Base-by-base conservation (phyloP, 768 basidiomycete genomes). In the Panaeolus papilionaceus region DNA sequence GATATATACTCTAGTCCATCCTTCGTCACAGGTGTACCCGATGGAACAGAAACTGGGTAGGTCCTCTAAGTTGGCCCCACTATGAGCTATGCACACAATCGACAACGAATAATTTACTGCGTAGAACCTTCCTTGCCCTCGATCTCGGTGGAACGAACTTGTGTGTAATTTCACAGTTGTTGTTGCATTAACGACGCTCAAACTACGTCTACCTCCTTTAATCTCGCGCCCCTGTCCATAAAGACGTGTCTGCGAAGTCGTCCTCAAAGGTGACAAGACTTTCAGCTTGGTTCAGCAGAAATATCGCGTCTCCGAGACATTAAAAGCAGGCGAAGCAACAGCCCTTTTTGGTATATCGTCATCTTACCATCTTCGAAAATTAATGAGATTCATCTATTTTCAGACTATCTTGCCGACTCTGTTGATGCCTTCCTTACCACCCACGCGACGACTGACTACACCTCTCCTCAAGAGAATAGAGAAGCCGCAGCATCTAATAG, bases 61-160 rank as follows among this genome's bases (percentile, higher is more conserved):
- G 87, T 68, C 47, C 42, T 14, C 42, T 2, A 18, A 33, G 33
- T 33, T 33, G 33, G 33, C 14, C 42, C 42, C 14, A 14, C 12
- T 6, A n/a, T 44, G 14, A 44, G 2, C 12, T 70, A 39, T n/a
- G 64, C 64, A 54, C 64, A 63, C 40, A 39, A 37, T 44, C 28
- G 45, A 33, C 45, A 42, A 40, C 47, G 28, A 42, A 66, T 49
- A 47, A 66, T 64, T 65, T 26, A n/a, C 77, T 62, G 66, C 63
- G 63, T 62, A 98, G 96, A 54, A 97, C 95, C 6, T 99, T 98
- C 80, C 88, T 99, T 64, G 96, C 98, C 4, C 85, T 99, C 20
- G 97, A 99, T 82, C 87, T 99, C 20, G 98, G 98, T 45, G 98
- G 98, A 66, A 99, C 98, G 26, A 99, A 99, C 77, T 86, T 99